phyloP scores from a whole-genome alignment of 2,329 filamentous ascomycete species.

The Canariomyces notabilis region DNA sequence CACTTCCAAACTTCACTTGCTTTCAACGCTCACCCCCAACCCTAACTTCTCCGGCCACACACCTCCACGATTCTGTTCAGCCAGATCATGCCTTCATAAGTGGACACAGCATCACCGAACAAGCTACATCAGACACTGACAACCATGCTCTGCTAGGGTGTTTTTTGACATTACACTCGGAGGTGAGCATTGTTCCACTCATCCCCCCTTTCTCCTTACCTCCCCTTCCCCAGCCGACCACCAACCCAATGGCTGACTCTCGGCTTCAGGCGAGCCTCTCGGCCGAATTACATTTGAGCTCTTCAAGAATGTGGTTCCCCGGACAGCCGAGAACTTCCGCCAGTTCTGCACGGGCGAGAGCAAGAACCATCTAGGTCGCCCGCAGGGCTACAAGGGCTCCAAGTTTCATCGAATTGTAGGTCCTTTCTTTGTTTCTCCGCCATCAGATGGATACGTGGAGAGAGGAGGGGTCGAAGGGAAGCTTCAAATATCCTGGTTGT shows the following conservation, averaged over 20 bases:
- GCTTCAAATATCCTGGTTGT: too few species aligned
- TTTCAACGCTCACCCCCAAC: not conserved
- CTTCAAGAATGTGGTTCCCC: conserved; percentile 76
- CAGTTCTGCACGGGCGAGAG: conserved; percentile 94
- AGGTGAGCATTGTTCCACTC: conserved; percentile 41
- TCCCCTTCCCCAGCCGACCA: too few species aligned
- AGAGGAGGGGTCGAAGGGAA: too few species aligned
- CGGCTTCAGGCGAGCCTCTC: conserved; percentile 71
- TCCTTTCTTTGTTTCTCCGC: conserved; percentile 20
- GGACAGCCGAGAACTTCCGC: conserved; percentile 93
- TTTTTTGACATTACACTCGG: conserved; percentile 55
- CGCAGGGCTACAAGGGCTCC: conserved; percentile 90
- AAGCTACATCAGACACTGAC: not conserved
- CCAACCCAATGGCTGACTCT: too few species aligned
- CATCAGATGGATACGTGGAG: too few species aligned
- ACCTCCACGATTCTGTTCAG: too few species aligned
- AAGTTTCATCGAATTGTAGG: conserved; percentile 91
- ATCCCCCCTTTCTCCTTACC: too few species aligned
- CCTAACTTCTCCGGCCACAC: not conserved
- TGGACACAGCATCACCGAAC: too few species aligned
- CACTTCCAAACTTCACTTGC: not conserved
- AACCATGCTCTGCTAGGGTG: conserved; percentile 23
- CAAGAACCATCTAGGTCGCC: conserved; percentile 69
- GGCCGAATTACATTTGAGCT: conserved; percentile 88
- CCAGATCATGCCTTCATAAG: too few species aligned